These are phyloP conservation scores for Pythium insidiosum DNA, from an alignment of 352 stramenopile genomes.

Conservation along the genomic window DNA sequence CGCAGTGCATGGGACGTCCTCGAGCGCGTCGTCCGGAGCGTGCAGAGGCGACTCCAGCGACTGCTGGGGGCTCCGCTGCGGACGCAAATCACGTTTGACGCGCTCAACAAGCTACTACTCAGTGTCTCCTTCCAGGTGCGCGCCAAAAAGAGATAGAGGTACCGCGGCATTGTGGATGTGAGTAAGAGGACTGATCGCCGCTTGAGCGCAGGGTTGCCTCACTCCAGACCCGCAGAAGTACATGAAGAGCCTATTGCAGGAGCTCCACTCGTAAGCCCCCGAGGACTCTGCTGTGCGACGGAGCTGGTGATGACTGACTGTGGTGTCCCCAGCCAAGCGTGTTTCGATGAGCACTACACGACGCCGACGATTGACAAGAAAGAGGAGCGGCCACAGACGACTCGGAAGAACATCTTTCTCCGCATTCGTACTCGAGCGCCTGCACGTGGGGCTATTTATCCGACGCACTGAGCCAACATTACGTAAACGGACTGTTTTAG, in stretches of 20 bases:
- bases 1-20: too few species aligned
- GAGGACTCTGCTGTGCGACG: background rate
- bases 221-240: constrained; percentile 21
- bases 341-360: constrained; percentile 42
- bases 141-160: background rate
- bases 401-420: too few species aligned
- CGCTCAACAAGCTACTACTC: constrained; percentile 39
- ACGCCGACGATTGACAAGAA: constrained; percentile 35
- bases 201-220: constrained; percentile 21
- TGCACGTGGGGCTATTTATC: too few species aligned
- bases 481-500: too few species aligned
- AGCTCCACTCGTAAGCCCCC: constrained; percentile 31
- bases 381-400: too few species aligned
- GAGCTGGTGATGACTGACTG: background rate
- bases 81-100: constrained; percentile 56
- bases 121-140: constrained; percentile 52
- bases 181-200: background rate
- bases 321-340: constrained; percentile 21
- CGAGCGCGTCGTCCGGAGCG: too few species aligned
- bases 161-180: background rate
- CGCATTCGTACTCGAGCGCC: too few species aligned
- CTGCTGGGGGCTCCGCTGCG: constrained; percentile 27
- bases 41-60: constrained; percentile 22
- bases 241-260: constrained; percentile 27
- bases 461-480: too few species aligned